Percentiles rank a stretch among this genome's conserved stretches.
Conservation (phyloP, 2,329 filamentous ascomycete genomes). For the Pseudocercospora crystallina region DNA sequence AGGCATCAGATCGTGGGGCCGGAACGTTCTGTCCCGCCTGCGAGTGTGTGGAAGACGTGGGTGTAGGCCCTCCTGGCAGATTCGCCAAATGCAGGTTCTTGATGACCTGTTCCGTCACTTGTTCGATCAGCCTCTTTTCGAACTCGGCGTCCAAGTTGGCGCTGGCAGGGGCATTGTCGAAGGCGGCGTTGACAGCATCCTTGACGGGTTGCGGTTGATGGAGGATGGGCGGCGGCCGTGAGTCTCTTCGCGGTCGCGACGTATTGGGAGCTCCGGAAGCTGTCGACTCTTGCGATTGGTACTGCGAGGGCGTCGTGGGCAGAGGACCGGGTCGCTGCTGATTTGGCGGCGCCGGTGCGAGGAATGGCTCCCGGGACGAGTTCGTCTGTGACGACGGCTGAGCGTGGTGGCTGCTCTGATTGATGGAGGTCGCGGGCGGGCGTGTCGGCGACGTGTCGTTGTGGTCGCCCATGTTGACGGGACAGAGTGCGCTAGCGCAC, state of each 20-base stretch:
- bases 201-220: conserved; percentile 49
- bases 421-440: not conserved
- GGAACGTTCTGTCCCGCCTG: conserved; percentile 21
- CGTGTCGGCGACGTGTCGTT: conserved; percentile 7
- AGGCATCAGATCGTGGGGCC: conserved; percentile 30
- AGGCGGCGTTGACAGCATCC: conserved; percentile 58
- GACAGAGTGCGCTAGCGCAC: conserved; percentile 8
- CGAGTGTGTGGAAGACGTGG: conserved; percentile 31
- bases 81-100: conserved; percentile 33
- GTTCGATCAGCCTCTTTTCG: conserved; percentile 60
- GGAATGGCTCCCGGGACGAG: not conserved
- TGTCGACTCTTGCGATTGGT: conserved; percentile 10
- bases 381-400: not conserved
- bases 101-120: conserved; percentile 57
- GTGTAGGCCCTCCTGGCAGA: conserved; percentile 10
- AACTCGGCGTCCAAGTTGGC: conserved; percentile 59
- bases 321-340: conserved; percentile 4
- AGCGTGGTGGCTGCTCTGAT: not conserved
- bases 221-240: conserved; percentile 19
- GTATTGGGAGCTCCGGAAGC: conserved; percentile 2
- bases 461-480: conserved; percentile 15
- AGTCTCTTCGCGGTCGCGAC: conserved; percentile 15
- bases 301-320: conserved; percentile 4
- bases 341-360: conserved; percentile 1
- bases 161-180: conserved; percentile 51